Evolutionary conservation across 1,139 yeast species (phyloP).

Genomic region (Geotrichum histeridarum): DNA sequence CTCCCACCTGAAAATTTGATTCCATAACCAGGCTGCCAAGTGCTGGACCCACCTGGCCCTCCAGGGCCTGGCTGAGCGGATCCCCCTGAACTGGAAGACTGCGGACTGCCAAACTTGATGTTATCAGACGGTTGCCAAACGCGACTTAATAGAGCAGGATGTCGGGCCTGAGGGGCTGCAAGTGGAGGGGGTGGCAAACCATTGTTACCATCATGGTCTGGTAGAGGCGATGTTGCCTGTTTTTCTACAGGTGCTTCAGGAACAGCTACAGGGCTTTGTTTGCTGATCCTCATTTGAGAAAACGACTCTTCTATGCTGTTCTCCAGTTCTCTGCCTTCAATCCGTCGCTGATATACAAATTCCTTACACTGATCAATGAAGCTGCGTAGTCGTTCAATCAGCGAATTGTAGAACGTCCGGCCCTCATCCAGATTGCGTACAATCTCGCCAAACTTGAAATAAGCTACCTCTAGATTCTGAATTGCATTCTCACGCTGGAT

Average conservation of each 20-base stretch:
- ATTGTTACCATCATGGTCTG: neutral
- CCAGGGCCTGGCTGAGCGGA: neutral
- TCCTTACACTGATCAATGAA: conserved; percentile 51
- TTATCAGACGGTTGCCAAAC: conserved; percentile 14
- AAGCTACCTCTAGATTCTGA: conserved; percentile 52
- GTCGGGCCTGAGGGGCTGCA: conserved; percentile 17
- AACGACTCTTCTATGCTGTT: conserved; percentile 13
- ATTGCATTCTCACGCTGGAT: conserved; percentile 47
- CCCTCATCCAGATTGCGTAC: conserved; percentile 64
- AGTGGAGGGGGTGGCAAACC: neutral
- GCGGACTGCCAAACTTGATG: neutral
- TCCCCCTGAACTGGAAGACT: neutral
- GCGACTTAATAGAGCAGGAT: conserved; percentile 11
- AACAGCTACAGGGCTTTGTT: neutral
- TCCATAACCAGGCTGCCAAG: conserved; percentile 15
- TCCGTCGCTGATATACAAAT: conserved; percentile 50
- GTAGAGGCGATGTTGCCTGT: neutral
- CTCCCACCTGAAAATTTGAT: conserved; percentile 8
- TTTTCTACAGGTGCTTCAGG: neutral
- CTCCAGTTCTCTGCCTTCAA: conserved; percentile 53
- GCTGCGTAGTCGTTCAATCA: conserved; percentile 47
- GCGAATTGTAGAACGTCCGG: conserved; percentile 60
- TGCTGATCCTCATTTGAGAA: conserved; percentile 5
- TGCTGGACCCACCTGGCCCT: neutral
- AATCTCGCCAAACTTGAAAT: conserved; percentile 52